Evolutionary conservation across 2,329 filamentous ascomycete species (phyloP), one percentile per base, ranked within the genome.

Genomic region (Paraphaeosphaeria sporulosa): DNA sequence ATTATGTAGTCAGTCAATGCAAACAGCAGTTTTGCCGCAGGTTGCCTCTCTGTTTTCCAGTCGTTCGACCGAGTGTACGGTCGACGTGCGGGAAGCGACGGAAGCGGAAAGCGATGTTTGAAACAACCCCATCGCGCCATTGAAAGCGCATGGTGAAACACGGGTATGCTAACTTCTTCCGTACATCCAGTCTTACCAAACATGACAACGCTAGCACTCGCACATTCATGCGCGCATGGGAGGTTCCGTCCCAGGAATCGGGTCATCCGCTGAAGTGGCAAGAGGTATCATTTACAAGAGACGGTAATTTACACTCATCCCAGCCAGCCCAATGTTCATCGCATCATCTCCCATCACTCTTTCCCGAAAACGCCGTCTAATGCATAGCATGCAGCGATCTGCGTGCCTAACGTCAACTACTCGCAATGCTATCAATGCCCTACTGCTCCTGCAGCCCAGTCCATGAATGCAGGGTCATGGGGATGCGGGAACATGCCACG

Each of bases 361-460:
- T 52, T 25, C 4, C 23, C 30, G 4, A 7, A 46, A 47, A 55
- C 52, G 52, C 52, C 52, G 12, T 55, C 19, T n/a, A 36, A 47
- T 55, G 52, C 52, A 55, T 46, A 15, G 34, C 21, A n/a, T 13
- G 10, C 34, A 12, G 30, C 30, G 10, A 46, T 23, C 17, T 23
- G 13, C 25, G 36, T 17, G 17, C 52, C n/a, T 19, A 25, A 40
- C 42, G 17, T 25, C 40, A 43, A 55, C 17, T 34, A 23, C 23
- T 34, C 36, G 6, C 44, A 55, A 46, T 30, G 42, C 49, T 36
- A 32, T 61, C 50, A 86, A 79, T 88, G 86, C 2, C 87, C 90
- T 40, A 92, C 82, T 1, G 88, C 90, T 9, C 90, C 87, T 47
- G 84, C 87, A 55, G 85, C 82, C 87, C 90, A 93, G 64, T 89